Conservation (phyloP, 2,329 filamentous ascomycete species). For the Polychaeton citri region DNA sequence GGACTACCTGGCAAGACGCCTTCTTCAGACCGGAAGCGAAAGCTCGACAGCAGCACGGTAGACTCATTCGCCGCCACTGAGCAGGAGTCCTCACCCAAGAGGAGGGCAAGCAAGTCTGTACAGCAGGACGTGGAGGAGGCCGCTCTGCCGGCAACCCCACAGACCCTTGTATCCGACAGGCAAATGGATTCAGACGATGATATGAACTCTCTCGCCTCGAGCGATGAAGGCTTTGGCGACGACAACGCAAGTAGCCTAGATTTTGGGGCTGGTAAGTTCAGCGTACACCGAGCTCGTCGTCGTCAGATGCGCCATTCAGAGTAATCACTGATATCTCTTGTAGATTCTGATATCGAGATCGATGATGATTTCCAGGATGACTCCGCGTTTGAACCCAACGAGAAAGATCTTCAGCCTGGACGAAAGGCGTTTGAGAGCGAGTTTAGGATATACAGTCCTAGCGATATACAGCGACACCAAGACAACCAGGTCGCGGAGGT, state of each 20-base stretch:
- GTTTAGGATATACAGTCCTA: constrained; percentile 66
- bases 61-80: constrained; percentile 10
- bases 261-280: constrained; percentile 28
- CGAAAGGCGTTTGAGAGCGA: constrained; percentile 71
- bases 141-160: constrained; percentile 37
- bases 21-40: constrained; percentile 21
- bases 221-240: constrained; percentile 55
- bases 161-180: constrained; percentile 24
- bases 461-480: constrained; percentile 74
- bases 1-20: constrained; percentile 10
- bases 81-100: constrained; percentile 18
- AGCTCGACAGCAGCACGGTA: constrained; percentile 14
- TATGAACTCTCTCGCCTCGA: constrained; percentile 73
- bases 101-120: constrained; percentile 22
- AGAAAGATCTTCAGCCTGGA: constrained; percentile 59
- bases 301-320: background rate
- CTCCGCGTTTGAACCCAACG: constrained; percentile 48
- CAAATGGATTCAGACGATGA: constrained; percentile 95
- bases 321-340: constrained; percentile 5
- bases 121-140: constrained; percentile 23
- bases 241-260: constrained; percentile 63
- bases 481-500: constrained; percentile 79
- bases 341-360: constrained; percentile 39
- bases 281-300: background rate
- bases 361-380: constrained; percentile 46